Evolutionary conservation across 2,329 filamentous ascomycete genomes (phyloP), one percentile per base, ranked within the genome.

Genomic region (Phialocephala sp.): DNA sequence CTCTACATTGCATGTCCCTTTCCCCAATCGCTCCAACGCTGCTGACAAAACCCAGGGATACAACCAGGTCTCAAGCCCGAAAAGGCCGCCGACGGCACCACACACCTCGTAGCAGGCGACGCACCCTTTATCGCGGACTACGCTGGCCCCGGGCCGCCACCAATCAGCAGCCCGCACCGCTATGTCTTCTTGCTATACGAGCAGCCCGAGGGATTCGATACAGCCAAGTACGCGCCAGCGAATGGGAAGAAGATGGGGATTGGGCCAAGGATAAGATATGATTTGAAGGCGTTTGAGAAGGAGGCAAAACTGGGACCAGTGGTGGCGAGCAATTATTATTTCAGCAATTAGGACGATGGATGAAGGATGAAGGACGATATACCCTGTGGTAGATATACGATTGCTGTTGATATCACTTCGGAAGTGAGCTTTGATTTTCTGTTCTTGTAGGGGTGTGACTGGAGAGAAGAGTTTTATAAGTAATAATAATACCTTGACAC

Each of bases 161-260:
- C 79, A 0, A 69, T 73, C 8, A 81, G 80, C 64, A 68, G 76
- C 9, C 81, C 83, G 20, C 82, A 85, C 71, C 80, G 83, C 1
- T 85, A 85, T 68, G 63, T 78, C 14, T 84, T 84, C 68, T 76
- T 83, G 66, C 70, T 84, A 27, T 84, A 80, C 67, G 79, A 83
- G 68, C 80, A 84, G 72, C 82, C 82, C 0, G 73, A 64, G 22
- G 75, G 70, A 1, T 80, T 83, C 54, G 73, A 79, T 20, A 66
- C 62, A 8, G 70, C 66, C 52, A 73, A 68, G 32, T 74, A 77
- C 66, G 75, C 75, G 37, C 76, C 79, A 58, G 66, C 75, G 6
- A 70, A 72, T 43, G 78, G 76, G 0, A 74, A 78, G 62, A 72
- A 75, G 1, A 18, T 83, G 57, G 70, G 77, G 0, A 74, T 73